These are phyloP conservation scores for Acrocalymma vagum DNA, from an alignment of 2,329 filamentous ascomycete genomes.

Conservation along the genomic window DNA sequence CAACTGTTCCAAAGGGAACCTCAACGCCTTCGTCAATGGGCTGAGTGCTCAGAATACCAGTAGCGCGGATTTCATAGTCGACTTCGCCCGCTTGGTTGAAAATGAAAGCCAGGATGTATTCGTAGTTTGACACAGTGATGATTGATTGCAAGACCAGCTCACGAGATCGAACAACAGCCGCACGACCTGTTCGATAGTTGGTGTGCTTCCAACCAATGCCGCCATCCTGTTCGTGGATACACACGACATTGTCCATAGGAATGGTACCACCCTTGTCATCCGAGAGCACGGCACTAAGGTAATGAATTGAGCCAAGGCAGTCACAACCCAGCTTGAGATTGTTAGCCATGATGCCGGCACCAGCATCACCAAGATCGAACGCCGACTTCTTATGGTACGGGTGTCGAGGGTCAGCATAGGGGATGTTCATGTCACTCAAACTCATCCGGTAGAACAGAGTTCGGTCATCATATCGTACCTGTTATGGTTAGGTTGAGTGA, in stretches of 20 bases:
- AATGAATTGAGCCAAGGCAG: constrained; percentile 75
- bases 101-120: constrained; percentile 76
- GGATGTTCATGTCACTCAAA: constrained; percentile 73
- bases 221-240: constrained; percentile 75
- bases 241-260: constrained; percentile 72
- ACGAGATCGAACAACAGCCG: constrained; percentile 69
- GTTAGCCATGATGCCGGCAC: constrained; percentile 73
- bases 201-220: constrained; percentile 77
- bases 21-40: constrained; percentile 71
- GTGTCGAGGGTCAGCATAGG: constrained; percentile 69
- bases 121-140: constrained; percentile 76
- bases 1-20: constrained; percentile 73
- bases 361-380: constrained; percentile 73
- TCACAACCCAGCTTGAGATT: constrained; percentile 75
- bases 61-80: constrained; percentile 73
- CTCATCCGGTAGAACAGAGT: constrained; percentile 73
- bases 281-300: constrained; percentile 66
- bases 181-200: constrained; percentile 72
- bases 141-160: constrained; percentile 75
- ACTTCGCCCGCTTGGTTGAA: constrained; percentile 76
- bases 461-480: constrained; percentile 65
- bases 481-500: constrained; percentile 14
- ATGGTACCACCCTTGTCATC: constrained; percentile 68
- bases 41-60: constrained; percentile 72
- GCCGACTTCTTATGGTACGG: constrained; percentile 76